A percentile compares a stretch with the other conserved stretches of the same genome.
These are phyloP conservation scores for Sporobolomyces pararoseus DNA, from an alignment of 768 basidiomycete genomes.

Conservation along the genomic window DNA sequence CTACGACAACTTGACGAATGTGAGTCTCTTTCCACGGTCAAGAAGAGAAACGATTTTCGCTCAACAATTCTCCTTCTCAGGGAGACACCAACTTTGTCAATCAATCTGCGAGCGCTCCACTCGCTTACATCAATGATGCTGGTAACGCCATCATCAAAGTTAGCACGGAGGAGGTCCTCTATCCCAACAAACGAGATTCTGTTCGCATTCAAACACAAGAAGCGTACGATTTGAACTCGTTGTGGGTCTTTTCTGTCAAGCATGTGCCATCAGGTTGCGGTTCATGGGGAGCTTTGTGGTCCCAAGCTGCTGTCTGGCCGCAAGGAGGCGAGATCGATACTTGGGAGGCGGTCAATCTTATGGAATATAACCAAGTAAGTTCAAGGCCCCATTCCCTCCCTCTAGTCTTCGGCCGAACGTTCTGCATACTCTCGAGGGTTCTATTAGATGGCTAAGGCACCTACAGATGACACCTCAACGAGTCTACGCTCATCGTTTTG, in stretches of 20 bases:
- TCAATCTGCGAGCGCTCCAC: slow-evolving; percentile 7
- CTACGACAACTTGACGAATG: slow-evolving; percentile 35
- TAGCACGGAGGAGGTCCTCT: slow-evolving; percentile 35
- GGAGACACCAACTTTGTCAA: slow-evolving; percentile 30
- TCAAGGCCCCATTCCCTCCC: too few relatives aligned
- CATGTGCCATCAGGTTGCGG: slow-evolving; percentile 58
- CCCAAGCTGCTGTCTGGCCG: slow-evolving; percentile 28
- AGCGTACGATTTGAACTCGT: slow-evolving; percentile 26
- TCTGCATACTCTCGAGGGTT: neutral
- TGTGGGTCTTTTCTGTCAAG: slow-evolving; percentile 42
- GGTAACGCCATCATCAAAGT: slow-evolving; percentile 38
- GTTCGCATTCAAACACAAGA: slow-evolving; percentile 42
- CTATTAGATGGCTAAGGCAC: too few relatives aligned
- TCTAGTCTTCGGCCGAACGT: too few relatives aligned
- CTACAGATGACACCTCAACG: too few relatives aligned
- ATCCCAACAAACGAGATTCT: slow-evolving; percentile 44
- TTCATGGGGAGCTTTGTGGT: slow-evolving; percentile 30
- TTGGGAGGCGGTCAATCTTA: slow-evolving; percentile 72
- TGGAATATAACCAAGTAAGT: slow-evolving; percentile 61
- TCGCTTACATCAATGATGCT: slow-evolving; percentile 32
- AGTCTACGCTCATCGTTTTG: too few relatives aligned
- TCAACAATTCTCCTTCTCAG: neutral
- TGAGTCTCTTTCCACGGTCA: too few relatives aligned
- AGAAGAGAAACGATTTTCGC: too few relatives aligned
- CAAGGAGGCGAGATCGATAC: slow-evolving; percentile 63